Percentiles rank a stretch among this genome's conserved stretches.
phyloP scores from a whole-genome alignment of 257 asterid genomes.

The Penstemon davidsonii region DNA sequence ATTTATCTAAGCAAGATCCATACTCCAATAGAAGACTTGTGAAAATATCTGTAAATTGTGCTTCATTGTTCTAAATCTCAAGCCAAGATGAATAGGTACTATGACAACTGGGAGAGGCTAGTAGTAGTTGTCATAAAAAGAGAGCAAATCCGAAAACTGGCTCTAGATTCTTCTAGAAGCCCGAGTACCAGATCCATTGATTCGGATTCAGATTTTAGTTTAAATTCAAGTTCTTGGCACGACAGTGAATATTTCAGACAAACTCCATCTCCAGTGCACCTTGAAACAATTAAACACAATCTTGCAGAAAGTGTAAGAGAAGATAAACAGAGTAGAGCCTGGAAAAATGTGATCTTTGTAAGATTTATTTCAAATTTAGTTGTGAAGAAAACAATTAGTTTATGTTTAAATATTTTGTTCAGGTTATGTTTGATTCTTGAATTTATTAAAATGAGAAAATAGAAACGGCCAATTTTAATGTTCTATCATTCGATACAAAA shows the following conservation, averaged over 20 bases:
- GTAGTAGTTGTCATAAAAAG: slow-evolving; percentile 26
- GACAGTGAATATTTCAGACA: neutral
- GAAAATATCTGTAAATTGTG: neutral
- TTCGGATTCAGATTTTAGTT: slow-evolving; percentile 9
- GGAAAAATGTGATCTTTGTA: slow-evolving; percentile 14
- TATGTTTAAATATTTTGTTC: no score
- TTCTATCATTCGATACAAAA: no score
- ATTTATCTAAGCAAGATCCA: no score
- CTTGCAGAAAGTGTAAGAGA: neutral
- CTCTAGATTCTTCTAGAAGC: slow-evolving; percentile 22
- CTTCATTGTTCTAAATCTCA: neutral
- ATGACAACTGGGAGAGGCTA: slow-evolving; percentile 34
- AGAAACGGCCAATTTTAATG: no score
- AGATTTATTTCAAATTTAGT: neutral
- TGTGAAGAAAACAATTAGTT: no score
- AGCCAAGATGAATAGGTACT: slow-evolving; percentile 4
- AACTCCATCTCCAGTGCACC: slow-evolving; percentile 16
- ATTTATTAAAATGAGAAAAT: no score
- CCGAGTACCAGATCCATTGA: slow-evolving; percentile 23
- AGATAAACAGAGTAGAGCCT: neutral
- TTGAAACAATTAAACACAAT: neutral
- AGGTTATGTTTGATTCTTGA: no score
- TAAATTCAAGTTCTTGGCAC: neutral
- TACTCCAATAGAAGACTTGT: no score
- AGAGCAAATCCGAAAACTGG: slow-evolving; percentile 22